Evolutionary conservation across 2,329 filamentous ascomycete species (phyloP), one percentile per base, ranked within the genome.

Genomic region (Cyphellophora europaea): DNA sequence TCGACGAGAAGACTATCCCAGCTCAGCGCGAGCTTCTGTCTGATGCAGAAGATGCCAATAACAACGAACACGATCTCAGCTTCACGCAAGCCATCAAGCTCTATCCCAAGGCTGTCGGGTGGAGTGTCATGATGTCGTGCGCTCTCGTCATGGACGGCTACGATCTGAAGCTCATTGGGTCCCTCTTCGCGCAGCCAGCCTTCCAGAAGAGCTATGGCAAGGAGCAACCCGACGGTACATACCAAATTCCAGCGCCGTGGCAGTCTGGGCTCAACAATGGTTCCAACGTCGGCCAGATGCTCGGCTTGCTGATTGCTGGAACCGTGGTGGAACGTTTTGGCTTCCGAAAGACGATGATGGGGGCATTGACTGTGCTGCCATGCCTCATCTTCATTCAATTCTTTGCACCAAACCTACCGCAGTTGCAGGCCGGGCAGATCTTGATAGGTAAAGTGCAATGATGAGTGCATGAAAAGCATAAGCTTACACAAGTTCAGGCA

Each of bases 131-230:
- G 38, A 88, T 94, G 57, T 88, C 82, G 12, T 88, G 83, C 0
- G 87, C 82, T 54, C 91, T 93, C 51, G 77, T 77, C 50, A 93
- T 93, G 87, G 86, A 93, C 57, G 86, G 84, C 19, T 44, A 42
- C 27, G 36, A 44, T 27, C 19, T 35, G 11, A 28, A 33, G 19
- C 30, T 91, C 35, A 75, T 89, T 49, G 85, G 81, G 65, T 88
- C 88, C 58, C 86, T 91, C 53, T 88, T 75, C 62, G 60, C 52
- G 44, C 62, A 63, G 35, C 49, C 50, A 1, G 52, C 55, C 34
- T 65, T 63, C 46, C 61, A 59, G 34, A 47, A 44, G 29, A 61
- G 60, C 34, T 65, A 65, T 40, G 70, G 71, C 11, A 40, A 54
- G 0, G 42, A 36, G 4, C 36, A 38, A 1, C 27, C 17, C 3